Conservation (phyloP, 495 filamentous ascomycete genomes). For the Penicillium robsamsonii region DNA sequence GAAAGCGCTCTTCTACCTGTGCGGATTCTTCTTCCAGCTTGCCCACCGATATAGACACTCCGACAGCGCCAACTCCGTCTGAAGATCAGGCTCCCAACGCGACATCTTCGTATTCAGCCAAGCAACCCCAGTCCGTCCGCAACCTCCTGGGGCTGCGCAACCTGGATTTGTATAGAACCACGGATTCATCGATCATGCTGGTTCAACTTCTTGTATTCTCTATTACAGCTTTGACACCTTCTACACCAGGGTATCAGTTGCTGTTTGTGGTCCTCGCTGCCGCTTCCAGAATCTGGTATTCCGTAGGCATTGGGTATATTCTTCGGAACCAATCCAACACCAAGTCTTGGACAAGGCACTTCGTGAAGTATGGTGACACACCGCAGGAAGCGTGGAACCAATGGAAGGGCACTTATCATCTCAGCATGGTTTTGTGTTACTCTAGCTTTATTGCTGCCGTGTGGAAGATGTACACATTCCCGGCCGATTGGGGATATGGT, state of each 20-base stretch:
- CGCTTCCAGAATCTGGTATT: conserved; percentile 88
- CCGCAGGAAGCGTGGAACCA: conserved; percentile 92
- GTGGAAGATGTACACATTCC: conserved; percentile 93
- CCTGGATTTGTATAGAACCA: conserved; percentile 81
- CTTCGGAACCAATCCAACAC: conserved; percentile 80
- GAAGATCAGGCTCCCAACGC: conserved; percentile 42
- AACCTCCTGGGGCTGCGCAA: conserved; percentile 78
- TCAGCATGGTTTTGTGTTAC: conserved; percentile 87
- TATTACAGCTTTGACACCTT: conserved; percentile 72
- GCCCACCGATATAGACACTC: conserved; percentile 33
- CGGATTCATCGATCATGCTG: conserved; percentile 76
- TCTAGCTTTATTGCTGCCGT: conserved; percentile 84
- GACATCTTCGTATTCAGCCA: conserved; percentile 36
- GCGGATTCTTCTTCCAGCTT: conserved; percentile 39
- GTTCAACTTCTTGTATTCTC: conserved; percentile 69
- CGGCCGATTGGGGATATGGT: conserved; percentile 80
- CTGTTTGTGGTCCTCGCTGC: conserved; percentile 80
- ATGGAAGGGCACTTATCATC: conserved; percentile 95
- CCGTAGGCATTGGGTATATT: conserved; percentile 80
- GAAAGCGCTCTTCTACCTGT: conserved; percentile 51
- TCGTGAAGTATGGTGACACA: conserved; percentile 91
- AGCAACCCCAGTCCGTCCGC: conserved; percentile 66
- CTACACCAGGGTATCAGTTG: conserved; percentile 66
- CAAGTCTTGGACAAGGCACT: conserved; percentile 94
- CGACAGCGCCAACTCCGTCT: conserved; percentile 37